Conservation (phyloP, 202 grass and related monocot genomes). For the Eragrostis tef region DNA sequence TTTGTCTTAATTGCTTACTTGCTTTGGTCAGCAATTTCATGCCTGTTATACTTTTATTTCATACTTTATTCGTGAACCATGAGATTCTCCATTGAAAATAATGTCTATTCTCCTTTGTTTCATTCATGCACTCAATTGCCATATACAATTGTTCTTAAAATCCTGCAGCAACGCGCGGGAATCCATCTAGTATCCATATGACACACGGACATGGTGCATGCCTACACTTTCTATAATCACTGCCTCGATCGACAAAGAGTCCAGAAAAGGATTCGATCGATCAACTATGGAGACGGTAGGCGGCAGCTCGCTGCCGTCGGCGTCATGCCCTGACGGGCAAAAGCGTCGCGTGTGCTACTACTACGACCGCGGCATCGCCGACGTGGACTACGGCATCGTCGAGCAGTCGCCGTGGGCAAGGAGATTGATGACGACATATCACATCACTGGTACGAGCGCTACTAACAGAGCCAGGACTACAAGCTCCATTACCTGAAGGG, state of each 20-base stretch:
- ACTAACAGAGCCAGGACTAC: conserved; percentile 29
- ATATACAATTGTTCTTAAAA: too few relatives aligned
- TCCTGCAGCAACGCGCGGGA: too few relatives aligned
- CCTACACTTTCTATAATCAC: not conserved
- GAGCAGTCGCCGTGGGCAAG: conserved; percentile 43
- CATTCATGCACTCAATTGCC: too few relatives aligned
- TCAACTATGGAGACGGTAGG: not conserved
- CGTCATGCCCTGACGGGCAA: conserved; percentile 33
- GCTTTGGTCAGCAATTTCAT: too few relatives aligned
- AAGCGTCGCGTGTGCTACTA: conserved; percentile 62
- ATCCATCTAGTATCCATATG: too few relatives aligned
- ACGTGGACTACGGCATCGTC: conserved; percentile 38
- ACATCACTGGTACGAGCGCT: not conserved
- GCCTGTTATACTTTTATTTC: too few relatives aligned
- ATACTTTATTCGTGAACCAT: too few relatives aligned
- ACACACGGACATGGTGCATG: too few relatives aligned
- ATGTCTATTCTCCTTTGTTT: too few relatives aligned
- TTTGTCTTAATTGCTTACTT: too few relatives aligned
- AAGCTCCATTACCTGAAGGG: conserved; percentile 35
- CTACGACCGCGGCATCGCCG: conserved; percentile 47
- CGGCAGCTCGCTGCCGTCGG: conserved; percentile 15
- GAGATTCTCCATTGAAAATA: too few relatives aligned
- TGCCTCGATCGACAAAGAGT: too few relatives aligned
- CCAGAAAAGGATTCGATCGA: not conserved
- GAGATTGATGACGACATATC: conserved; percentile 35